Conservation (phyloP, 352 stramenopile species). For the Globisporangium irregulare region DNA sequence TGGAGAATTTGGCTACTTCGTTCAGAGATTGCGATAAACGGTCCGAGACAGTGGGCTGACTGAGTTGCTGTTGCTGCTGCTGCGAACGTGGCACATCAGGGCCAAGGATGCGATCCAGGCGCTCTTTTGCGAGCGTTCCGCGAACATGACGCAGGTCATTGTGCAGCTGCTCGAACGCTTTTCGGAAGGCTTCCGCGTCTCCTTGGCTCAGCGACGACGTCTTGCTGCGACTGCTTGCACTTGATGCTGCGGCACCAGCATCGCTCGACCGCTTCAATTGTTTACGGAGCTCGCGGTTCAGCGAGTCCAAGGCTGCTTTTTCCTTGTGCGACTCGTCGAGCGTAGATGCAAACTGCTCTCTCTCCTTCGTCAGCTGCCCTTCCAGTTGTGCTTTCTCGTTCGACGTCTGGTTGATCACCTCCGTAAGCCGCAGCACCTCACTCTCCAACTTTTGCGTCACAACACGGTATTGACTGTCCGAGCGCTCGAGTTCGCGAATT, state of each 20-base stretch:
- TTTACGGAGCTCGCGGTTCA: constrained; percentile 78
- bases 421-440: constrained; percentile 57
- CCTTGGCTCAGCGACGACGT: constrained; percentile 37
- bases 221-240: constrained; percentile 14
- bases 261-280: constrained; percentile 73
- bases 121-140: constrained; percentile 53
- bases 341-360: constrained; percentile 68
- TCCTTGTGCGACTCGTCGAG: constrained; percentile 85
- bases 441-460: constrained; percentile 80
- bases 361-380: constrained; percentile 56
- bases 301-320: constrained; percentile 58
- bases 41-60: constrained; percentile 16
- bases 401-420: constrained; percentile 27
- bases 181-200: constrained; percentile 57
- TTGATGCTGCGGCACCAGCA: constrained; percentile 20
- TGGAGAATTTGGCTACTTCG: constrained; percentile 49
- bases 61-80: background rate
- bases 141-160: constrained; percentile 48
- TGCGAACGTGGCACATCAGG: constrained; percentile 12
- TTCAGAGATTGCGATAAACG: constrained; percentile 35
- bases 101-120: constrained; percentile 49
- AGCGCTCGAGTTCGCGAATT: constrained; percentile 71
- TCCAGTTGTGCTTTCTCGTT: constrained; percentile 53
- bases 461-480: constrained; percentile 73
- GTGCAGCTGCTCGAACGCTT: constrained; percentile 56